Evolutionary conservation across 129 eudicot genomes (phyloP).

Genomic region (Arctium minus): DNA sequence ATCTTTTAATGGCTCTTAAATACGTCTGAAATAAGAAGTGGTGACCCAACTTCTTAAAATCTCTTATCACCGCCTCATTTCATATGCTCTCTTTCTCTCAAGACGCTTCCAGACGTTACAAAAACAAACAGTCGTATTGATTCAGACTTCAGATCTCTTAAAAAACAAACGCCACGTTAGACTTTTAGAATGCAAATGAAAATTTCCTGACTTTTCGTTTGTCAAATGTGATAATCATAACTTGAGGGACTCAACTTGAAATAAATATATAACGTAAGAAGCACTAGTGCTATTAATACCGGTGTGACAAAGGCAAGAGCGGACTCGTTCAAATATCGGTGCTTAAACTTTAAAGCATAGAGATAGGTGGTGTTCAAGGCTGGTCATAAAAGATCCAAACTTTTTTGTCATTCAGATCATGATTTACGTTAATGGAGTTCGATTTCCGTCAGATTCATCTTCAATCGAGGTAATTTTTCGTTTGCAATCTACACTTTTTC

Average conservation of each 20-base stretch:
- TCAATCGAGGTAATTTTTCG: conserved; percentile 32
- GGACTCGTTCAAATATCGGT: not conserved
- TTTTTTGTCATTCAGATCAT: conserved; percentile 9
- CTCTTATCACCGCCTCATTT: too few relatives aligned
- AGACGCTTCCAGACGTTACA: too few relatives aligned
- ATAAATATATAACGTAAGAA: not conserved
- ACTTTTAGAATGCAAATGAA: not conserved
- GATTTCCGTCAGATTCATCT: conserved; percentile 33
- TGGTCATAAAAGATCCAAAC: not conserved
- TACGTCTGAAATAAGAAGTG: too few relatives aligned
- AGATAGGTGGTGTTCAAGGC: not conserved
- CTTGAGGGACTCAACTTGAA: not conserved
- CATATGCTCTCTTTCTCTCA: too few relatives aligned
- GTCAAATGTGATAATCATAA: not conserved
- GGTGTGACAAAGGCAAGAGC: not conserved
- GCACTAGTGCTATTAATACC: not conserved
- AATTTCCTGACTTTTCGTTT: not conserved
- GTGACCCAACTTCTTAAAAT: too few relatives aligned
- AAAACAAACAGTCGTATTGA: too few relatives aligned
- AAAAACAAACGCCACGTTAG: too few relatives aligned
- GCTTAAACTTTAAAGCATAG: conserved; percentile 1
- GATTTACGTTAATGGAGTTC: conserved; percentile 53
- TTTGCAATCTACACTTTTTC: not conserved
- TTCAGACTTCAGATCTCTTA: too few relatives aligned
- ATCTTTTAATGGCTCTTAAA: too few relatives aligned